These are phyloP conservation scores for Penicillium aurantiogriseum DNA, from an alignment of 2,329 filamentous ascomycete genomes.

Conservation along the genomic window DNA sequence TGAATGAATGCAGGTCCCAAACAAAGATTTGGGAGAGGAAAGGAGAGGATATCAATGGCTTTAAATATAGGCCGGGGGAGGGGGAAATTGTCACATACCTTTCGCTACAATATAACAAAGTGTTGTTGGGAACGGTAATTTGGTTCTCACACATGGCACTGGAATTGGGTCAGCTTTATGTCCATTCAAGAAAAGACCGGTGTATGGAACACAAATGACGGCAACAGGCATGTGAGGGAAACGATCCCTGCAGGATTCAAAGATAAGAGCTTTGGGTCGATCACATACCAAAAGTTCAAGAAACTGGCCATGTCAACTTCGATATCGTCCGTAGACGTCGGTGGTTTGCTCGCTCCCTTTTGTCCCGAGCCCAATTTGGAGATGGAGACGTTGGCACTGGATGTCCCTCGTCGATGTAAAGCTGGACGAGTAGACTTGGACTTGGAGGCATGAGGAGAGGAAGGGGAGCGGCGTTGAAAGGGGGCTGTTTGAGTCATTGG, in stretches of 20 bases:
- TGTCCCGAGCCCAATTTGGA: constrained; percentile 36
- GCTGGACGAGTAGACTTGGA: constrained; percentile 31
- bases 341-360: constrained; percentile 19
- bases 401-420: constrained; percentile 37
- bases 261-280: constrained; percentile 17
- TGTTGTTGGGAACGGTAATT: constrained; percentile 60
- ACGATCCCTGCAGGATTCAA: constrained; percentile 18
- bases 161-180: constrained; percentile 29
- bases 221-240: constrained; percentile 19
- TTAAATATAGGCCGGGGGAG: neutral
- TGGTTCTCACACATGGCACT: constrained; percentile 66
- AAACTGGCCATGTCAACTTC: constrained; percentile 46
- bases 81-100: constrained; percentile 46
- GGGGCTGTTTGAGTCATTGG: constrained; percentile 34
- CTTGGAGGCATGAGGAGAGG: constrained; percentile 34
- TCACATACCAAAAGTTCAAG: constrained; percentile 46
- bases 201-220: constrained; percentile 13
- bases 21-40: neutral
- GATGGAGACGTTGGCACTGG: constrained; percentile 30
- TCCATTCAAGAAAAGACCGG: constrained; percentile 19
- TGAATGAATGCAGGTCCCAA: neutral
- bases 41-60: neutral
- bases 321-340: constrained; percentile 22
- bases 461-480: constrained; percentile 35
- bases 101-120: constrained; percentile 64